phyloP scores from a whole-genome alignment of 495 filamentous ascomycete genomes.

The Articulospora tetracladia region DNA sequence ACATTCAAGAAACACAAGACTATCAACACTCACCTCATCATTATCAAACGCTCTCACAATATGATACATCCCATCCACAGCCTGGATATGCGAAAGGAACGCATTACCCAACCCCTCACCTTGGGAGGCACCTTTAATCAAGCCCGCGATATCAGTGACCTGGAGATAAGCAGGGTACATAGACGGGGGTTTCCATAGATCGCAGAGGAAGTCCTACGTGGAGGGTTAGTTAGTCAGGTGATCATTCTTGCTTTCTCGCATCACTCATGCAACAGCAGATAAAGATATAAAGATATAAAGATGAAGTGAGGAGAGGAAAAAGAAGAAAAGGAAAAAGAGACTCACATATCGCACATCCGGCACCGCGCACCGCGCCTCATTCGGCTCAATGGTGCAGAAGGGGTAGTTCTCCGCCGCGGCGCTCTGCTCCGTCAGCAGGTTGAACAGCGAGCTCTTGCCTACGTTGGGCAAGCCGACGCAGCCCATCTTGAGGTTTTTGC shows the following conservation, averaged over 20 bases:
- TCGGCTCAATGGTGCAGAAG: conserved; percentile 31
- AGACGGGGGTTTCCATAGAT: conserved; percentile 26
- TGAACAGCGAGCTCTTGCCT: conserved; percentile 34
- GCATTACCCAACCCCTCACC: conserved; percentile 28
- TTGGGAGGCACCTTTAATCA: conserved; percentile 29
- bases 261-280: not conserved
- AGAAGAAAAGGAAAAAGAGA: not conserved
- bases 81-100: conserved; percentile 29
- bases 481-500: conserved; percentile 30
- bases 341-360: conserved; percentile 26
- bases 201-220: conserved; percentile 27
- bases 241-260: not conserved
- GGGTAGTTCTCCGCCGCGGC: conserved; percentile 28
- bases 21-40: no score
- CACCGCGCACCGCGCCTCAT: conserved; percentile 28
- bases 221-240: not conserved
- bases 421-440: conserved; percentile 27
- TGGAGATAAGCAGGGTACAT: conserved; percentile 27
- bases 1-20: no score
- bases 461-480: conserved; percentile 30
- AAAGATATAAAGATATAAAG: not conserved
- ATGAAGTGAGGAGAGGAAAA: not conserved
- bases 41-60: conserved; percentile 29
- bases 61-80: conserved; percentile 29
- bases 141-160: conserved; percentile 30